Evolutionary conservation across 306 rosid genomes (phyloP).

Genomic region (Arachis stenosperma): DNA sequence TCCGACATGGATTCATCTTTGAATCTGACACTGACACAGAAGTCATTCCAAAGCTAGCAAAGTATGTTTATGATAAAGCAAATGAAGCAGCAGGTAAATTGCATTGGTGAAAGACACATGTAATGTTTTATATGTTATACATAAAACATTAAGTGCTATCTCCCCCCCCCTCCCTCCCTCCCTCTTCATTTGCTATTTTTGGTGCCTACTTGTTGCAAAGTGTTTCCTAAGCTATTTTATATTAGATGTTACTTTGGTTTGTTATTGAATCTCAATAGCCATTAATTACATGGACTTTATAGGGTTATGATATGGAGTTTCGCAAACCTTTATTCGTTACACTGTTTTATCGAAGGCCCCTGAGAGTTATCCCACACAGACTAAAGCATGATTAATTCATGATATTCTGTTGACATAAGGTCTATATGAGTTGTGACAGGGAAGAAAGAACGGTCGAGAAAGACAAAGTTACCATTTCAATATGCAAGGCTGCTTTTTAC

Average conservation of each 20-base stretch:
- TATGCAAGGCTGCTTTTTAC: background rate
- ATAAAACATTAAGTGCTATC: background rate
- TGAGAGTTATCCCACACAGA: conserved; percentile 14
- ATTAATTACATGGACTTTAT: background rate
- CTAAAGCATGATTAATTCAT: conserved; percentile 14
- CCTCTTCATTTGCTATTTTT: background rate
- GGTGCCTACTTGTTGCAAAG: background rate
- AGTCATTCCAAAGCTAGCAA: conserved; percentile 98
- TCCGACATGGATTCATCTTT: conserved; percentile 82
- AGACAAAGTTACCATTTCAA: conserved; percentile 12
- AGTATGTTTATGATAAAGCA: conserved; percentile 88
- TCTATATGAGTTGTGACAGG: background rate
- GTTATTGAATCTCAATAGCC: conserved; percentile 1
- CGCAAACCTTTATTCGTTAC: conserved; percentile 5
- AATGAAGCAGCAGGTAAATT: conserved; percentile 74
- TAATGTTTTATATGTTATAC: background rate
- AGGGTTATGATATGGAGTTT: conserved; percentile 1
- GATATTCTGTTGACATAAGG: conserved; percentile 15
- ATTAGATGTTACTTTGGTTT: background rate
- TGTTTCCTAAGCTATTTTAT: background rate
- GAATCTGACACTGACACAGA: conserved; percentile 97
- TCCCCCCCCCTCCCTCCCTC: too few relatives aligned
- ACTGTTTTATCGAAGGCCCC: background rate
- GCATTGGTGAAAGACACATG: conserved; percentile 14
- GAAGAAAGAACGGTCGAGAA: background rate